Percentiles rank a stretch among this genome's conserved stretches.
Evolutionary conservation across 139 green algal species (phyloP).

Genomic region (Chlamydomonas schloesseri): DNA sequence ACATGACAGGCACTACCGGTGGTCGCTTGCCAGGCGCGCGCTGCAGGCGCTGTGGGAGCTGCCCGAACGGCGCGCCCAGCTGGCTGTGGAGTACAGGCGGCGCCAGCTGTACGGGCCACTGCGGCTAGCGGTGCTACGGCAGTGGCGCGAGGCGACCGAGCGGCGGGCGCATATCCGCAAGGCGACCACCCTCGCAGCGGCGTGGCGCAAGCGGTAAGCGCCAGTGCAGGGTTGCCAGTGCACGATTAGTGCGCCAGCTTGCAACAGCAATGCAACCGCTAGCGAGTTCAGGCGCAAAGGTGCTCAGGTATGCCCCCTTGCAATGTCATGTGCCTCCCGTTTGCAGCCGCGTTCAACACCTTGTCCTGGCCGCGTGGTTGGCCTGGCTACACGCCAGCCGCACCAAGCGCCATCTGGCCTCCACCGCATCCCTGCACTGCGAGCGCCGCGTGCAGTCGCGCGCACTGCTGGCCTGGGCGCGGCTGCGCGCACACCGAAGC

Average conservation of each 20-base stretch:
- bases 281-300: too few species aligned
- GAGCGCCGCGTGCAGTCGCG: neutral
- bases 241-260: too few species aligned
- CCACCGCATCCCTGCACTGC: neutral
- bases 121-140: neutral
- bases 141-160: neutral
- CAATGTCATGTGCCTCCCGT: too few species aligned
- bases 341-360: neutral
- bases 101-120: neutral
- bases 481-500: neutral
- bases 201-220: too few species aligned
- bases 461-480: neutral
- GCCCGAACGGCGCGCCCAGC: too few species aligned
- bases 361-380: neutral
- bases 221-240: too few species aligned
- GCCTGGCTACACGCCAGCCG: too few species aligned
- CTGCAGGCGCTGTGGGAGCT: neutral
- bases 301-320: too few species aligned
- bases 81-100: neutral
- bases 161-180: too few species aligned
- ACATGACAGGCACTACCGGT: constrained; percentile 21
- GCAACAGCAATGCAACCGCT: too few species aligned
- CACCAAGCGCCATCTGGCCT: neutral
- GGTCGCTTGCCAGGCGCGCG: neutral
- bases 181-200: too few species aligned